Percentiles rank a stretch among this genome's conserved stretches.
phyloP scores from a whole-genome alignment of 768 basidiomycete species.

The Neoboletus magnificus region DNA sequence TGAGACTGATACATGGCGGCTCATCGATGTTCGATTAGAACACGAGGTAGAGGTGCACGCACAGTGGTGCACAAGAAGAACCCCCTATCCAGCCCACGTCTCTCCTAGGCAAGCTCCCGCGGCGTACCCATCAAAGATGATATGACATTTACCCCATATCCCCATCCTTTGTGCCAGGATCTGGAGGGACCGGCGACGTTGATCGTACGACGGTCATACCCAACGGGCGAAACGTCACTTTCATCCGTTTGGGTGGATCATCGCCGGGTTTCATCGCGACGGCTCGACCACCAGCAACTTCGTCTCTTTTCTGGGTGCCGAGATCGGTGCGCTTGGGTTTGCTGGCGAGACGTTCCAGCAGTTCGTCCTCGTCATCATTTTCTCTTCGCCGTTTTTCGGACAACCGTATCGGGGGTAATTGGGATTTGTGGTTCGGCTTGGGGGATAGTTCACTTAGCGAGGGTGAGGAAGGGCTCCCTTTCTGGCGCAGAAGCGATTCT shows the following conservation, averaged over 20 bases:
- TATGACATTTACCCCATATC: constrained; percentile 55
- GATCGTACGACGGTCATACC: constrained; percentile 30
- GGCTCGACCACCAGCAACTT: constrained; percentile 18
- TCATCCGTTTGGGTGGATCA: constrained; percentile 65
- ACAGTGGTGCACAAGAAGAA: constrained; percentile 1
- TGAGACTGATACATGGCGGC: constrained; percentile 7
- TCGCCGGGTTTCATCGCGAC: constrained; percentile 32
- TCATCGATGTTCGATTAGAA: constrained; percentile 1
- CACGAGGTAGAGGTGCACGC: constrained; percentile 10
- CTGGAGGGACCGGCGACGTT: constrained; percentile 48
- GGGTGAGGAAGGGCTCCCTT: constrained; percentile 36
- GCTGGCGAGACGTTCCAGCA: constrained; percentile 55
- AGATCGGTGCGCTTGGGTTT: constrained; percentile 57
- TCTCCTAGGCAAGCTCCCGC: constrained; percentile 36
- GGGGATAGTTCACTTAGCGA: constrained; percentile 29
- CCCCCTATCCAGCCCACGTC: constrained; percentile 2
- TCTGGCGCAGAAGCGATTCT: constrained; percentile 48
- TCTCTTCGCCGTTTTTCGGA: constrained; percentile 70
- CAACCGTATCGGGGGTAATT: constrained; percentile 47
- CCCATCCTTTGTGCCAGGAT: constrained; percentile 66
- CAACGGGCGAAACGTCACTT: constrained; percentile 59
- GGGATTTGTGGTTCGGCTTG: constrained; percentile 30
- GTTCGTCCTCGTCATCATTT: constrained; percentile 68
- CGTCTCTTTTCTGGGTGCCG: constrained; percentile 43
- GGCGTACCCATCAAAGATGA: background rate